phyloP scores from a whole-genome alignment of 306 rosid genomes.

The Acmispon strigosus region DNA sequence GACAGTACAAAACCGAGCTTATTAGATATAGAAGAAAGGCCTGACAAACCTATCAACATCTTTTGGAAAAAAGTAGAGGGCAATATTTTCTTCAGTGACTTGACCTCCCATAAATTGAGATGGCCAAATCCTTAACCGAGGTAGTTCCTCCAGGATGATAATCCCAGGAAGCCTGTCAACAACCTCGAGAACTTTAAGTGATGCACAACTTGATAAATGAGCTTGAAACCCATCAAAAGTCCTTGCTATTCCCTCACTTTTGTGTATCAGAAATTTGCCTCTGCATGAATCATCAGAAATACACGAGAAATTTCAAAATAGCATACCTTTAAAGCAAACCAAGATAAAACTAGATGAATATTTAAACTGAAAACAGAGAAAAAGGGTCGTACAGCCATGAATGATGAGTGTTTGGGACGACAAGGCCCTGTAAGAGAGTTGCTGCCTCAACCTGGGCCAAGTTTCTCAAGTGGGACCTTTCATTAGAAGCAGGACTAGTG shows the following conservation, averaged over 20 bases:
- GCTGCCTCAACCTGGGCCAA: not conserved
- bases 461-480: not conserved
- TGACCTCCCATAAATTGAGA: conserved; percentile 11
- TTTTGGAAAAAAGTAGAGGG: conserved; percentile 30
- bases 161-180: conserved; percentile 25
- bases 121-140: conserved; percentile 36
- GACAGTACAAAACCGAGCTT: not conserved
- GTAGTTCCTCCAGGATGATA: conserved; percentile 30
- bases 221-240: conserved; percentile 34
- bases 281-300: conserved; percentile 33
- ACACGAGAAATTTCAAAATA: not conserved
- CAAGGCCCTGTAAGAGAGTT: not conserved
- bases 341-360: not conserved
- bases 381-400: conserved; percentile 29
- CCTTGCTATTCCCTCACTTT: not conserved
- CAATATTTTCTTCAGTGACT: conserved; percentile 26
- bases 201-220: conserved; percentile 27
- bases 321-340: not conserved
- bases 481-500: not conserved
- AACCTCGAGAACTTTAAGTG: conserved; percentile 15
- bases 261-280: conserved; percentile 31
- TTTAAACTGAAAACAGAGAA: not conserved
- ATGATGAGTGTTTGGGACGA: conserved; percentile 3
- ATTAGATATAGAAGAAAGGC: not conserved
- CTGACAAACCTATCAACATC: conserved; percentile 28